Evolutionary conservation across 495 filamentous ascomycete species (phyloP), one percentile per base, ranked within the genome.

Genomic region (Trichoderma parareesei): DNA sequence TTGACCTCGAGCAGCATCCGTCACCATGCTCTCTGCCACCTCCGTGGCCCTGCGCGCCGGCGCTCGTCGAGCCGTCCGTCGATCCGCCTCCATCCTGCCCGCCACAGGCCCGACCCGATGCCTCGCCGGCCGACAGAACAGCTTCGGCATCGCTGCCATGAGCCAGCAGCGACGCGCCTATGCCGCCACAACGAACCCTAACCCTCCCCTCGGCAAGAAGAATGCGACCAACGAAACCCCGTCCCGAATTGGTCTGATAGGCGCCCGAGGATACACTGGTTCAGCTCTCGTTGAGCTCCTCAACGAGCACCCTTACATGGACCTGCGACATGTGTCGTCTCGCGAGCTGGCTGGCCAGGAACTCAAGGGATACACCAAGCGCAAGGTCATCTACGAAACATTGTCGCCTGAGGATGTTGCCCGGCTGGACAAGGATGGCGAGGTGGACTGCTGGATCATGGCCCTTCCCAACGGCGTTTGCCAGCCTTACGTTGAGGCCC

Each of bases 401-500:
- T 82, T 98, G 42, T 87, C 85, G 67, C 83, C 91, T 48, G 94
- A 98, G 63, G 93, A 97, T 71, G 89, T 97, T 33, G 86, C 90
- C 62, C 85, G 87, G 63, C 95, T 97, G 91, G 91, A 93, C 68
- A 86, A 90, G 71, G 88, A 88, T 53, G 89, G 89, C n/a, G 88
- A 94, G 63, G 90, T 98, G 63, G 94, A 98, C 79, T 95, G 92
- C 78, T 98, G 92, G 92, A 91, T 98, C 42, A 96, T 98, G 92
- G 94, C 94, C 44, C 84, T 98, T 38, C 94, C 94, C 13, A 98
- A 98, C 71, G 94, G 94, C 61, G 92, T 98, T 65, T 97, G 92
- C 83, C 91, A 93, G 78, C 94, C 94, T 2, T 98, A 90, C 70
- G 91, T 98, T 14, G 92, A 98, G 67, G 93, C 94, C 38, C 85